phyloP scores from a whole-genome alignment of 148 eudicot species.

The Polygonum maritimum region DNA sequence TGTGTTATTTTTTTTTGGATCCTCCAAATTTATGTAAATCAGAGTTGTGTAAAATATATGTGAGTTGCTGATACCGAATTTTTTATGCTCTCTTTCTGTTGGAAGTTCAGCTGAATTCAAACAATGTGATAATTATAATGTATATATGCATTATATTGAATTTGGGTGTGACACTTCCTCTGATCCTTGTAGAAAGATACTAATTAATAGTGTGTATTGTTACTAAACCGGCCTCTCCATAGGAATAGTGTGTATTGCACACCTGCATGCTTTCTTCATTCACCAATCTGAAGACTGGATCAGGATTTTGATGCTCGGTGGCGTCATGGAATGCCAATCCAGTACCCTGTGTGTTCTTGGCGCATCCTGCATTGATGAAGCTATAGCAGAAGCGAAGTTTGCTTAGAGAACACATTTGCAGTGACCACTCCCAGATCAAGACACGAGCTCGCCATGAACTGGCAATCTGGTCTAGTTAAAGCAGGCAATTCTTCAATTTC shows the following conservation, averaged over 20 bases:
- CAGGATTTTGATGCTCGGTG: not conserved
- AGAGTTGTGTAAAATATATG: not conserved
- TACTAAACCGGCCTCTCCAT: not conserved
- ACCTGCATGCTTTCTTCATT: not conserved
- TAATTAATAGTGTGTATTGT: not conserved
- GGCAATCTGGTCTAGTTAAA: not conserved
- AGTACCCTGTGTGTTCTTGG: not conserved
- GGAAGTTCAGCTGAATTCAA: not conserved
- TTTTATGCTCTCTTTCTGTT: not conserved
- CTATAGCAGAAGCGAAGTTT: not conserved
- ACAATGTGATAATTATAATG: not conserved
- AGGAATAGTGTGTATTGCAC: not conserved
- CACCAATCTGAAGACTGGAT: not conserved
- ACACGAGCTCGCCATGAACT: not conserved
- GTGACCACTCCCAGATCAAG: not conserved
- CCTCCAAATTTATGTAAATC: not conserved
- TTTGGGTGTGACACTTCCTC: not conserved
- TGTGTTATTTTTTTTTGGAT: not conserved
- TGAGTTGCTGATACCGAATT: not conserved
- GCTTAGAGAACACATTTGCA: not conserved
- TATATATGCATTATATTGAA: not conserved
- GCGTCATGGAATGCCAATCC: not conserved
- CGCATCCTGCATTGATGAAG: not conserved
- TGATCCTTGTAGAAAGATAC: not conserved
- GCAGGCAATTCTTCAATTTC: not conserved